A percentile compares a stretch with the other conserved stretches of the same genome.
phyloP scores from a whole-genome alignment of 2,329 filamentous ascomycete species.

The Escovopsis sp. region DNA sequence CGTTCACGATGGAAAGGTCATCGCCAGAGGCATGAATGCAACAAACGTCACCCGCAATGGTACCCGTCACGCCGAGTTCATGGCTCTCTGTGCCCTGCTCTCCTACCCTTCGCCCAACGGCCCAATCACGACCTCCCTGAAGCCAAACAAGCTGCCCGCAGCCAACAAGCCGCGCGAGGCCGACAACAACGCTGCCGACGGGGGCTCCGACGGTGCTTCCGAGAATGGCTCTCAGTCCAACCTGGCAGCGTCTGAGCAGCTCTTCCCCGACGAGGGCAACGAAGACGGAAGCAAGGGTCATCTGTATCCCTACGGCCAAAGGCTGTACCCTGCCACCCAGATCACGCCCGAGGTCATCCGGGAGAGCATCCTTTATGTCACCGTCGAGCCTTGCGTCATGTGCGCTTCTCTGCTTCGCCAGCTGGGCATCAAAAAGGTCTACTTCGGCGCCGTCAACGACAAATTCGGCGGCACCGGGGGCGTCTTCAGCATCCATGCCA shows the following conservation, averaged over 20 bases:
- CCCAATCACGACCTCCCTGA: constrained; percentile 17
- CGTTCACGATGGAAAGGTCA: constrained; percentile 61
- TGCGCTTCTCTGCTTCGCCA: constrained; percentile 87
- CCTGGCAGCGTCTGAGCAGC: constrained; percentile 5
- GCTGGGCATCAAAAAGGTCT: constrained; percentile 74
- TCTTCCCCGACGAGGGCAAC: constrained; percentile 27
- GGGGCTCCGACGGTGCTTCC: constrained; percentile 11
- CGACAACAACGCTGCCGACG: constrained; percentile 5
- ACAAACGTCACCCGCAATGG: constrained; percentile 85
- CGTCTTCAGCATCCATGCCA: constrained; percentile 70
- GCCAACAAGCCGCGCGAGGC: constrained; percentile 14
- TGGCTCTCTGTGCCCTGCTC: constrained; percentile 53
- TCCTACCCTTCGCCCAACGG: constrained; percentile 22
- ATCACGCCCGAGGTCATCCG: constrained; percentile 54
- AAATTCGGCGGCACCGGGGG: constrained; percentile 93
- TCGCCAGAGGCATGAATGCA: constrained; percentile 90
- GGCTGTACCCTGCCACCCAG: constrained; percentile 35
- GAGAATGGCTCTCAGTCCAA: too few relatives aligned
- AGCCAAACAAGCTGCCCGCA: constrained; percentile 15
- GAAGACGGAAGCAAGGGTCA: constrained; percentile 39
- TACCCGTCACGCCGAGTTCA: constrained; percentile 88
- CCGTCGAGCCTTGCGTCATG: constrained; percentile 98
- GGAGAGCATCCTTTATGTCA: constrained; percentile 76
- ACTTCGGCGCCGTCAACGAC: constrained; percentile 91
- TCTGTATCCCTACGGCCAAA: constrained; percentile 46